These are phyloP conservation scores for Mycena epipterygia DNA, from an alignment of 768 basidiomycete genomes.

Conservation along the genomic window DNA sequence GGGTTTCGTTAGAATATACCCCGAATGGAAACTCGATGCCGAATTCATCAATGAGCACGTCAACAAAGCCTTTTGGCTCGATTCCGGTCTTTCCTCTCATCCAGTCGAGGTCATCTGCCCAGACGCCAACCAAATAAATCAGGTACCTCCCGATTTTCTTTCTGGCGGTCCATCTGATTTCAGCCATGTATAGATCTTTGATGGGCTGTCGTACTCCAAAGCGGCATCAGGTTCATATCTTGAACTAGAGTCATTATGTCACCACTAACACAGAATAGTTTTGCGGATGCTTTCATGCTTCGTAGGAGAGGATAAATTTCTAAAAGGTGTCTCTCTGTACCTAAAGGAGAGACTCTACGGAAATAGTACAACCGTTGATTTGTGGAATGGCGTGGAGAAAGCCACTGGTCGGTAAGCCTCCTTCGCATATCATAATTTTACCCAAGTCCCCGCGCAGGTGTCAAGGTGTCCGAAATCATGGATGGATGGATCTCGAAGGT, in stretches of 20 bases:
- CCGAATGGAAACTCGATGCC: constrained; percentile 75
- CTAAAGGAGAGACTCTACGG: constrained; percentile 77
- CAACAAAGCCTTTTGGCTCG: constrained; percentile 69
- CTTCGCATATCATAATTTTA: not conserved
- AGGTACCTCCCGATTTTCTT: constrained; percentile 44
- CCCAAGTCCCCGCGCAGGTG: constrained; percentile 42
- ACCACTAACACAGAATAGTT: constrained; percentile 50
- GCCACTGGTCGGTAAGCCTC: constrained; percentile 57
- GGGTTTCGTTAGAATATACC: constrained; percentile 54
- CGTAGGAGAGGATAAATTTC: constrained; percentile 77
- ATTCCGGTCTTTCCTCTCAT: constrained; percentile 75
- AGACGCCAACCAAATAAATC: constrained; percentile 71
- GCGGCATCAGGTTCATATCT: constrained; percentile 61
- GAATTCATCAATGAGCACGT: constrained; percentile 72
- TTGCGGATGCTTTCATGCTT: constrained; percentile 78
- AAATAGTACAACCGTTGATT: constrained; percentile 73
- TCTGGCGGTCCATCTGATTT: not conserved
- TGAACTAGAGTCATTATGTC: too few relatives aligned
- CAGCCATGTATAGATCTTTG: constrained; percentile 66
- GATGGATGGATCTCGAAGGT: constrained; percentile 78
- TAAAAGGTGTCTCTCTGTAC: constrained; percentile 78
- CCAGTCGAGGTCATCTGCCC: constrained; percentile 79
- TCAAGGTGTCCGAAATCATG: constrained; percentile 76
- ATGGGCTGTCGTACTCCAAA: constrained; percentile 75
- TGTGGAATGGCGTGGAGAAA: constrained; percentile 77